Percentiles rank a stretch among this genome's conserved stretches.
Conservation (phyloP, 1,284 basidiomycete species). For the Microbotryum saponariae region DNA sequence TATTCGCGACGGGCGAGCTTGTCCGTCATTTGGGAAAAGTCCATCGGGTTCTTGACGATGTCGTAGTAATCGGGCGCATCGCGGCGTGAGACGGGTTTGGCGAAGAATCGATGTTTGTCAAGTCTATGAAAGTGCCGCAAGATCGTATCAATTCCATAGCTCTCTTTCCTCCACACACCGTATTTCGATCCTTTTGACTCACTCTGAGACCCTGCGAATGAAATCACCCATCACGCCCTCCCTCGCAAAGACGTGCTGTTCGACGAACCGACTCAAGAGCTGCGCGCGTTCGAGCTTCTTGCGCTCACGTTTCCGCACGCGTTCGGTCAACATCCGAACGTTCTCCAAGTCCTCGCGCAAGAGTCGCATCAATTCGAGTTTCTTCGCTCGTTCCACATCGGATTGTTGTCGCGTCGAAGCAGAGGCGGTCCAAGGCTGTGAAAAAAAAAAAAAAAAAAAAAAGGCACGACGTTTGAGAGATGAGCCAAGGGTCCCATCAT, state of each 20-base stretch:
- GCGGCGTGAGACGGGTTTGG: constrained; percentile 64
- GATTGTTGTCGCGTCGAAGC: constrained; percentile 58
- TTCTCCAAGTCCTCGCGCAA: constrained; percentile 69
- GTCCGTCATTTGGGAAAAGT: constrained; percentile 70
- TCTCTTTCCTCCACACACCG: no score
- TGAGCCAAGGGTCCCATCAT: neutral
- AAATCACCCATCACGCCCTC: constrained; percentile 55
- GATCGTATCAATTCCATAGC: neutral
- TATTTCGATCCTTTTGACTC: neutral
- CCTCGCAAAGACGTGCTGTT: constrained; percentile 59
- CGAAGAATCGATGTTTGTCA: constrained; percentile 68
- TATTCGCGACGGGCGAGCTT: constrained; percentile 75
- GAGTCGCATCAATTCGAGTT: constrained; percentile 63
- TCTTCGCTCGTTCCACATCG: constrained; percentile 74
- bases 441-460: neutral
- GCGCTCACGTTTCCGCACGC: constrained; percentile 71
- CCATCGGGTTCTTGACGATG: constrained; percentile 79
- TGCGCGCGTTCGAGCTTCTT: constrained; percentile 70
- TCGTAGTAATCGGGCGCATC: constrained; percentile 91
- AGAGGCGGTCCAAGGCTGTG: constrained; percentile 80
- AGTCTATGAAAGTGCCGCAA: constrained; percentile 46
- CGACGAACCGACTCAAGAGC: constrained; percentile 60
- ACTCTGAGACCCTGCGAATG: constrained; percentile 66
- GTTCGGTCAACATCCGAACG: constrained; percentile 62
- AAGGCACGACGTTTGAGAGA: neutral